Percentiles rank a stretch among this genome's conserved stretches.
phyloP scores from a whole-genome alignment of 148 eudicot genomes.

The Vaccinium darrowii region DNA sequence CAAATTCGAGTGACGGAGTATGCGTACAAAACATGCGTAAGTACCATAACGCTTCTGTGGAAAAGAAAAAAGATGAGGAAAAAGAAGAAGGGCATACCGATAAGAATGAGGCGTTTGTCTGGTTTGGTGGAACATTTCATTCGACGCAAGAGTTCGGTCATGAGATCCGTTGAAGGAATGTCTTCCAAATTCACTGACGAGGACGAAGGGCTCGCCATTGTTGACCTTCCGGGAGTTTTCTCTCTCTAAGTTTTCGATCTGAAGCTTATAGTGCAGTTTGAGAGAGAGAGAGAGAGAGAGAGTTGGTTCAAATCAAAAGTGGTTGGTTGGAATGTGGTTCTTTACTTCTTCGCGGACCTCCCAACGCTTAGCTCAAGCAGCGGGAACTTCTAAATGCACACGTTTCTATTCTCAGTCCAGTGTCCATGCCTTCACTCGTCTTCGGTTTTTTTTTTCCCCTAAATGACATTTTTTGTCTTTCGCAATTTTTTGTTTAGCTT shows the following conservation, averaged over 20 bases:
- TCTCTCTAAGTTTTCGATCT: not conserved
- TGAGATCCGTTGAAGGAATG: slow-evolving; percentile 62
- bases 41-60: not conserved
- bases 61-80: not conserved
- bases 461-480: too few species aligned
- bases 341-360: slow-evolving; percentile 16
- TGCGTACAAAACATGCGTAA: not conserved
- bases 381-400: not conserved
- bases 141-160: slow-evolving; percentile 93
- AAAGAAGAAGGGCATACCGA: slow-evolving; percentile 34
- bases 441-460: too few species aligned
- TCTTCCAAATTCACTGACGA: slow-evolving; percentile 61
- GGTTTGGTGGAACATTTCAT: slow-evolving; percentile 86
- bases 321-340: not conserved
- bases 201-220: slow-evolving; percentile 33
- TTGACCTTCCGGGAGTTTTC: slow-evolving; percentile 10
- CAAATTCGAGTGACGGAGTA: not conserved
- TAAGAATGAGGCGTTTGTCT: slow-evolving; percentile 90
- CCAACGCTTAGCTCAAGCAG: slow-evolving; percentile 21
- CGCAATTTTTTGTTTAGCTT: too few species aligned
- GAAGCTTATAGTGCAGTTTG: not conserved
- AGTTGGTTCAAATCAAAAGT: not conserved
- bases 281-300: not conserved
- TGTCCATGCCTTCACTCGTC: too few species aligned
- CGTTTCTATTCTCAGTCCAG: not conserved